These are phyloP conservation scores for Prototheca wickerhamii DNA, from an alignment of 163 green algal genomes.

Conservation along the genomic window DNA sequence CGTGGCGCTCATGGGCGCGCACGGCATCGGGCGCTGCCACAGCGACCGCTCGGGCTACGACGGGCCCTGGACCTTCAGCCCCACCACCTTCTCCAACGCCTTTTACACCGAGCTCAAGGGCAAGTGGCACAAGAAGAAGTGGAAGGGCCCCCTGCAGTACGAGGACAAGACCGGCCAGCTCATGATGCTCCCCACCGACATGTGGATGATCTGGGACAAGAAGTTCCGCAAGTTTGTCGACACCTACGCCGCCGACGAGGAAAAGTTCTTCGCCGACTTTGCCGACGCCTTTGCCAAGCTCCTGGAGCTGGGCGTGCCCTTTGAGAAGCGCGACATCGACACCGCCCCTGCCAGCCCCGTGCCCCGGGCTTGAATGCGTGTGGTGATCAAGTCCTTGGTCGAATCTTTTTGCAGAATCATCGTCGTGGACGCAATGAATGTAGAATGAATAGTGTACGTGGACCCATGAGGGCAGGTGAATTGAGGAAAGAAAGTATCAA, in stretches of 20 bases:
- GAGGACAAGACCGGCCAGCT: conserved; percentile 66
- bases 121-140: conserved; percentile 76
- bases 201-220: conserved; percentile 53
- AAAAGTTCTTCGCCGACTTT: conserved; percentile 76
- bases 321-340: conserved; percentile 5
- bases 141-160: conserved; percentile 68
- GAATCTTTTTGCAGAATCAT: too few species aligned
- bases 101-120: conserved; percentile 70
- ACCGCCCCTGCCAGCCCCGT: not conserved
- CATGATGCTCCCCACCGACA: conserved; percentile 77
- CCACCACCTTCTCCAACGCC: conserved; percentile 81
- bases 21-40: conserved; percentile 69
- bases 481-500: too few species aligned
- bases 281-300: conserved; percentile 63
- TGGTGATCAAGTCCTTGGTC: too few species aligned
- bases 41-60: conserved; percentile 61
- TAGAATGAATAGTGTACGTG: too few species aligned
- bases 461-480: too few species aligned
- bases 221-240: conserved; percentile 58
- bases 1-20: conserved; percentile 61
- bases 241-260: conserved; percentile 70
- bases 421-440: too few species aligned
- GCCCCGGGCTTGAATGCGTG: not conserved
- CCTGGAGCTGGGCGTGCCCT: conserved; percentile 63
- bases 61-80: conserved; percentile 21